phyloP scores from a whole-genome alignment of 2,329 filamentous ascomycete genomes.

The Verticillium zaregamsianum region DNA sequence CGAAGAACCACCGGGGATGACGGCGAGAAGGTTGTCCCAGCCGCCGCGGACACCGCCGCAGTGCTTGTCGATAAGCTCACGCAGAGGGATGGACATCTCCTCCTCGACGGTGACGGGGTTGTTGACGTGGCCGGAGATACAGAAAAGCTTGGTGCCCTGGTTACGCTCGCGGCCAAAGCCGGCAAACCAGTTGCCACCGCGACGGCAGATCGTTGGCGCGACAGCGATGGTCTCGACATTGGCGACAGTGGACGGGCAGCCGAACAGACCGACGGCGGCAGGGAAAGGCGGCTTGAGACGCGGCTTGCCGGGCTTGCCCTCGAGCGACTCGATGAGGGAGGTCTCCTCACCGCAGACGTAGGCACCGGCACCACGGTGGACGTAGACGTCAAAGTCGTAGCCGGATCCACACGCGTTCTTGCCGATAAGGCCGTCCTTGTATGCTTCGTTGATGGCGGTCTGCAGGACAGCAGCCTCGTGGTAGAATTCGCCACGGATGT shows the following conservation, averaged over 20 bases:
- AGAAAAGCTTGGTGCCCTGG: slow-evolving; percentile 95
- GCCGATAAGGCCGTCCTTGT: slow-evolving; percentile 88
- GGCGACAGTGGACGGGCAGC: slow-evolving; percentile 94
- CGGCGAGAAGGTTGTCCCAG: slow-evolving; percentile 94
- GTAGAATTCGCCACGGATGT: slow-evolving; percentile 98
- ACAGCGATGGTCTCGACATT: slow-evolving; percentile 98
- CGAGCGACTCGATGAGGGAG: slow-evolving; percentile 93
- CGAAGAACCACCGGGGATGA: slow-evolving; percentile 95
- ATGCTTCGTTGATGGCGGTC: slow-evolving; percentile 95
- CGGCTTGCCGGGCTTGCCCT: slow-evolving; percentile 98
- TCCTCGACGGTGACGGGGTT: slow-evolving; percentile 97
- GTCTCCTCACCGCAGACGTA: slow-evolving; percentile 99
- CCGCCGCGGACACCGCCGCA: slow-evolving; percentile 94
- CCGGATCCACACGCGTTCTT: slow-evolving; percentile 97
- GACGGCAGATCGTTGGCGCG: slow-evolving; percentile 89
- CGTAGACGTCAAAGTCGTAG: slow-evolving; percentile 95
- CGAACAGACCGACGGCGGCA: slow-evolving; percentile 93
- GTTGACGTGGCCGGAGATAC: slow-evolving; percentile 98
- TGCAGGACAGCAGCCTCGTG: slow-evolving; percentile 92
- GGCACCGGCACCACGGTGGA: slow-evolving; percentile 94
- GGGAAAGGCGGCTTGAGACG: slow-evolving; percentile 98
- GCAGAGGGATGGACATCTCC: slow-evolving; percentile 97
- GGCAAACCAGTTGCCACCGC: slow-evolving; percentile 90
- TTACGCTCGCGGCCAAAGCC: slow-evolving; percentile 94
- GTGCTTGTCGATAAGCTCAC: slow-evolving; percentile 96